A percentile compares a stretch with the other conserved stretches of the same genome.
These are phyloP conservation scores for Penicillium occitanis DNA, from an alignment of 2,329 filamentous ascomycete genomes.

Conservation along the genomic window DNA sequence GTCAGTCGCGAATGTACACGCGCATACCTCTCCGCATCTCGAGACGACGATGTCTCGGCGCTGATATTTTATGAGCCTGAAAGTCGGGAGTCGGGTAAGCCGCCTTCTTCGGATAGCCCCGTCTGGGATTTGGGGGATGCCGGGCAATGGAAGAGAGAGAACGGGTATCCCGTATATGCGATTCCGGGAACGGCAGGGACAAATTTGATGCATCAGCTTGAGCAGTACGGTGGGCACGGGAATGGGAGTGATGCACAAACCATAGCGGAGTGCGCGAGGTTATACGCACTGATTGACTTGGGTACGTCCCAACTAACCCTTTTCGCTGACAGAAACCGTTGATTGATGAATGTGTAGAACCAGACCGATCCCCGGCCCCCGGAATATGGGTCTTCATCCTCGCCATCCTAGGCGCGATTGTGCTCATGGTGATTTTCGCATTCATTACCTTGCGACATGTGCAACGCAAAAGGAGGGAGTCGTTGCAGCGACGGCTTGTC, in stretches of 20 bases:
- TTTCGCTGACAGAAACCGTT: not conserved
- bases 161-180: constrained; percentile 79
- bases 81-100: constrained; percentile 52
- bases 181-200: constrained; percentile 67
- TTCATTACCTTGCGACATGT: constrained; percentile 74
- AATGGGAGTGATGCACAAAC: not conserved
- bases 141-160: constrained; percentile 68
- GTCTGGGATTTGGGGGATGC: constrained; percentile 71
- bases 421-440: constrained; percentile 64
- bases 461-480: constrained; percentile 68
- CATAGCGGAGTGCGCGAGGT: constrained; percentile 30
- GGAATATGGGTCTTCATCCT: constrained; percentile 80
- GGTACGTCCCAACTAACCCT: constrained; percentile 41
- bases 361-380: constrained; percentile 50
- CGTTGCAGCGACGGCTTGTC: constrained; percentile 68
- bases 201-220: constrained; percentile 68
- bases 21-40: constrained; percentile 65
- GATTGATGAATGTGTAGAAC: constrained; percentile 27
- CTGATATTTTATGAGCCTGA: constrained; percentile 58
- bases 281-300: constrained; percentile 53
- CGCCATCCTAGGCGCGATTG: constrained; percentile 76
- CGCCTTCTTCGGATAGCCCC: constrained; percentile 63
- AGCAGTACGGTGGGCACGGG: constrained; percentile 55
- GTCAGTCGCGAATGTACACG: constrained; percentile 69
- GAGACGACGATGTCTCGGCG: constrained; percentile 61